These are phyloP conservation scores for Russula olivacea DNA, from an alignment of 768 basidiomycete genomes.

Conservation along the genomic window DNA sequence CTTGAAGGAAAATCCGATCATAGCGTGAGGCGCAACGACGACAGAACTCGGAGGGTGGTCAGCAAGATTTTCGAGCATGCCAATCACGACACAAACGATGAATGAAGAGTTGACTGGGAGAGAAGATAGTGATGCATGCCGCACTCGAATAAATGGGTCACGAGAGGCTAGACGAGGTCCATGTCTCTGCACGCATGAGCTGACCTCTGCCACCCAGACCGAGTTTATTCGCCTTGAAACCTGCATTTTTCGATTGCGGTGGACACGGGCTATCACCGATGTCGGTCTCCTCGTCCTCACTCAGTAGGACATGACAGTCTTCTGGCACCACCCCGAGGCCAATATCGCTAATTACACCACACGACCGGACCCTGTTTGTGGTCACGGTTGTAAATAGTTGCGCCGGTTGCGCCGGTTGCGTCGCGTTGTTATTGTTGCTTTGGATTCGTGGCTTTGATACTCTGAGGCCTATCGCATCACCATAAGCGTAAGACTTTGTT, in stretches of 20 bases:
- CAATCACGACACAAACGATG: background rate
- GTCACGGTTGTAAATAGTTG: conserved; percentile 66
- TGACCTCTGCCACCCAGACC: conserved; percentile 29
- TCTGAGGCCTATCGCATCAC: conserved; percentile 49
- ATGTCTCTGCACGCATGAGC: background rate
- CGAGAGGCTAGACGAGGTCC: background rate
- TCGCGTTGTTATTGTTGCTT: conserved; percentile 50
- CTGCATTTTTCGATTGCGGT: conserved; percentile 55
- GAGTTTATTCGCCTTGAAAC: conserved; percentile 54
- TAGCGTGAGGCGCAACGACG: background rate
- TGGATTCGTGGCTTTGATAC: conserved; percentile 48
- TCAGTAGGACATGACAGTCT: conserved; percentile 54
- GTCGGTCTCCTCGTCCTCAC: conserved; percentile 72
- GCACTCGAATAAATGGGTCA: background rate
- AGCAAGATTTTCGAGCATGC: background rate
- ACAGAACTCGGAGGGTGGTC: background rate
- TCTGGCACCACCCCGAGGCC: conserved; percentile 59
- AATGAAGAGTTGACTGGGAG: background rate
- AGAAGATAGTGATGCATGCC: background rate
- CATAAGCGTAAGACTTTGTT: conserved; percentile 88
- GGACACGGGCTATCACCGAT: conserved; percentile 87
- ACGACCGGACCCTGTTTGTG: conserved; percentile 58
- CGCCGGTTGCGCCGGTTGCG: conserved; percentile 29
- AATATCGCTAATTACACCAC: conserved; percentile 44
- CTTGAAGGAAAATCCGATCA: background rate